Base-by-base conservation (phyloP, 2,329 filamentous ascomycete species). In the Verticillium tricorpus region DNA sequence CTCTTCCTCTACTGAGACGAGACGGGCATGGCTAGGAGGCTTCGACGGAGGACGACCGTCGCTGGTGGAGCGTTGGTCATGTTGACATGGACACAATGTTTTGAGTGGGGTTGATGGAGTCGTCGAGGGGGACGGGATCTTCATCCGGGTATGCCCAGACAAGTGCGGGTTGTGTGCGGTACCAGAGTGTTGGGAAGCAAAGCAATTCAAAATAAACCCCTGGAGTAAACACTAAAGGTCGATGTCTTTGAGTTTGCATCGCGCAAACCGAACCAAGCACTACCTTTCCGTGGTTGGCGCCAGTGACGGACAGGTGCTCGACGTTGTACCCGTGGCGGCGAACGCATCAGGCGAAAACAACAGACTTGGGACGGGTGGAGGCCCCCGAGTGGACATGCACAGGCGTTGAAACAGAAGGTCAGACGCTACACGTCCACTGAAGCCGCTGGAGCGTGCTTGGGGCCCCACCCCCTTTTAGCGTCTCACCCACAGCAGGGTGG, bases 1-100 rank as follows among this genome's bases (percentile, higher is more conserved):
- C 82, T 99, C 60, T 99, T 99, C 73, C 80, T 99, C 62, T 99
- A 96, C 78, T 99, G 80, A 89, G 34, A 14, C 25, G 80, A 89
- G 34, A 14, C 25, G 2, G 17, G n/a, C 19, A 40, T 35, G 34
- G 34, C 34, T 7, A 5, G 34, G 34, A 25, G 34, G 12, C 12
- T 9, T 15, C 14, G 17, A 40, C 37, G 15, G 45, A 22, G 45
- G 45, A 52, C 28, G 19, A 35, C 34, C 9, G 3, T 2, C n/a
- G n/a, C 5, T 50, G 40, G 19, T n/a, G 40, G 40, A 50, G 40
- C 2, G 40, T n/a, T 22, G 5, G 40, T 50, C 40, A 50, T 22
- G 19, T 50, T 22, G 40, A 50, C 45, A 52, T 25, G 19, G 45
- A 25, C 45, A 9, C n/a, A 19, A 52, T n/a, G 19, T 11, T 22